These are phyloP conservation scores for Botrytis porri DNA, from an alignment of 2,329 filamentous ascomycete genomes.

Conservation along the genomic window DNA sequence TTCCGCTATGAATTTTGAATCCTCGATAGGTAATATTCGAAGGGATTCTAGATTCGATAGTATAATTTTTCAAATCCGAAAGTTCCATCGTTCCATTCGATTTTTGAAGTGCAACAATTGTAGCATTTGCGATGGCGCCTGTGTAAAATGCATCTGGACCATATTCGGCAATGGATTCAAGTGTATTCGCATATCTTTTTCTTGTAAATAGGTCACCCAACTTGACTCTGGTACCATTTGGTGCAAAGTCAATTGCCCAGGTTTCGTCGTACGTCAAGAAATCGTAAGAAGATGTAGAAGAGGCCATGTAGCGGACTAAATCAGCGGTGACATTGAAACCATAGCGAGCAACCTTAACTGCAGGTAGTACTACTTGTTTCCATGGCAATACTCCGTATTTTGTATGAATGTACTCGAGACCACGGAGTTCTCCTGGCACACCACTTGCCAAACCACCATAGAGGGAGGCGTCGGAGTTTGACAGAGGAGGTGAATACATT, in stretches of 20 bases:
- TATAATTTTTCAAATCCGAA: constrained; percentile 73
- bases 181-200: constrained; percentile 74
- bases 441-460: constrained; percentile 56
- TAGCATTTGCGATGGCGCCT: constrained; percentile 70
- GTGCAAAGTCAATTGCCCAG: constrained; percentile 88
- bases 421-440: constrained; percentile 49
- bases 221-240: constrained; percentile 68
- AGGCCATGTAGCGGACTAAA: constrained; percentile 58
- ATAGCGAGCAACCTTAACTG: constrained; percentile 57
- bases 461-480: constrained; percentile 51
- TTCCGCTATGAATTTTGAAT: constrained; percentile 65
- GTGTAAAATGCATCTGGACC: constrained; percentile 74
- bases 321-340: constrained; percentile 60
- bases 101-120: constrained; percentile 64
- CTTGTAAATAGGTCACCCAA: constrained; percentile 77
- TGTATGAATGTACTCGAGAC: constrained; percentile 40
- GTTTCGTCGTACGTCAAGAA: constrained; percentile 73
- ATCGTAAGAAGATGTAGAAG: constrained; percentile 45
- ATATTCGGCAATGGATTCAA: constrained; percentile 71
- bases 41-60: constrained; percentile 60
- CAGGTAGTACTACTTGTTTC: constrained; percentile 55
- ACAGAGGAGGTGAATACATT: constrained; percentile 57
- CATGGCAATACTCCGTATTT: constrained; percentile 53
- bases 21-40: constrained; percentile 65
- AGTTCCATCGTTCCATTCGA: constrained; percentile 83